Evolutionary conservation across 2,329 filamentous ascomycete species (phyloP), one percentile per base, ranked within the genome.

Genomic region (Aureobasidium vineae): DNA sequence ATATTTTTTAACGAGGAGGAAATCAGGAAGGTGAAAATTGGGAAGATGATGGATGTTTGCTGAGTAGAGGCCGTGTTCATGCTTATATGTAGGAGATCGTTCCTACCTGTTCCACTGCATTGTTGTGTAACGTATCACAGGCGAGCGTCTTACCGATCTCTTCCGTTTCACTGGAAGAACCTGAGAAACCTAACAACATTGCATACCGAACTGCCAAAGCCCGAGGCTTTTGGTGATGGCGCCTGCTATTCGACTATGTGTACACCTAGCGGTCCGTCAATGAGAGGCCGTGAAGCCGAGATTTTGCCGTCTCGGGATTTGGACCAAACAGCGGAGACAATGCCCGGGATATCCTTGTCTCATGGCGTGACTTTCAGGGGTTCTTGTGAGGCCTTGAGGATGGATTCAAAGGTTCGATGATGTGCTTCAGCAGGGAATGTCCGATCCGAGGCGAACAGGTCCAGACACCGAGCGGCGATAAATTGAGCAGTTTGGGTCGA

Each of bases 241-340:
- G 53, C 36, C 21, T 43, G 7, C 13, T 49, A 28, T 15, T 10
- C 26, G n/a, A 38, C 11, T 19, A 28, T 52, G 11, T 15, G 13
- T 7, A 28, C 15, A 15, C 28, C 7, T 31, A 31, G 28, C 28
- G 28, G 28, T 31, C 28, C 28, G 28, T 31, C 31, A 31, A 19
- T 5, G 15, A 36, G 26, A 38, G 33, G 21, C 23, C 8, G 33
- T 13, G 6, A 59, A 41, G 56, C 56, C 56, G 40, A 59, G n/a
- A 59, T 31, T 45, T 13, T 59, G 56, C 56, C 56, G 40, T 59
- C 15, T 33, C 56, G 56, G 38, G 56, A 21, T 59, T 43, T 59
- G 56, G 6, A 45, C 16, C 40, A 45, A 21, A 45, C 56, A 33
- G 33, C 38, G 40, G 28, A 31, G 26, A n/a, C 8, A 15, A 21